Conservation (phyloP, 2,329 filamentous ascomycete species). For the Chrysoporthe austroafricana region DNA sequence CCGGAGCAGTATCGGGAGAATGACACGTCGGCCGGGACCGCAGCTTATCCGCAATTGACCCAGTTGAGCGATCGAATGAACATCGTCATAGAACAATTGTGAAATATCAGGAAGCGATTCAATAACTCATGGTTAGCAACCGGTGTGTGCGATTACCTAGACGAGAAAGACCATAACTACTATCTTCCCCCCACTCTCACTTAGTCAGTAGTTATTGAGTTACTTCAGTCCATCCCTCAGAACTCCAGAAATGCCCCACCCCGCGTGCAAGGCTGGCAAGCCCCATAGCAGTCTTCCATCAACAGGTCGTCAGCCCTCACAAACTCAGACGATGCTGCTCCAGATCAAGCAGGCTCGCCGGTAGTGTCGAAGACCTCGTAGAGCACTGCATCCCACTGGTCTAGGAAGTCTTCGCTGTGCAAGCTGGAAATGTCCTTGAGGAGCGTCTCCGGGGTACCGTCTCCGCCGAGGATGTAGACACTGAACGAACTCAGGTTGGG, state of each 20-base stretch:
- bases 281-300: background rate
- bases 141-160: too few relatives aligned
- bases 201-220: background rate
- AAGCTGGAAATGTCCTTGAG: background rate
- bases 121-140: too few relatives aligned
- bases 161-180: too few relatives aligned
- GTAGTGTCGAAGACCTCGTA: background rate
- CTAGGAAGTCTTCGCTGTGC: background rate
- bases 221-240: background rate
- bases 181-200: background rate
- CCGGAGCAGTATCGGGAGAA: too few relatives aligned
- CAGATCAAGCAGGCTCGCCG: background rate
- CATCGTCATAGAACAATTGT: too few relatives aligned
- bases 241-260: background rate
- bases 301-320: background rate
- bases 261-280: background rate
- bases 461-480: slow-evolving; percentile 7
- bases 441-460: background rate
- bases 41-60: too few relatives aligned
- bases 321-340: background rate
- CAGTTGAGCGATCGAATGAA: too few relatives aligned
- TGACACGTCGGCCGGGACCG: too few relatives aligned
- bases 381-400: background rate
- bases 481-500: background rate
- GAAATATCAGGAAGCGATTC: too few relatives aligned